Conservation (phyloP, 2,329 filamentous ascomycete genomes). For the Penicillium thymicola region DNA sequence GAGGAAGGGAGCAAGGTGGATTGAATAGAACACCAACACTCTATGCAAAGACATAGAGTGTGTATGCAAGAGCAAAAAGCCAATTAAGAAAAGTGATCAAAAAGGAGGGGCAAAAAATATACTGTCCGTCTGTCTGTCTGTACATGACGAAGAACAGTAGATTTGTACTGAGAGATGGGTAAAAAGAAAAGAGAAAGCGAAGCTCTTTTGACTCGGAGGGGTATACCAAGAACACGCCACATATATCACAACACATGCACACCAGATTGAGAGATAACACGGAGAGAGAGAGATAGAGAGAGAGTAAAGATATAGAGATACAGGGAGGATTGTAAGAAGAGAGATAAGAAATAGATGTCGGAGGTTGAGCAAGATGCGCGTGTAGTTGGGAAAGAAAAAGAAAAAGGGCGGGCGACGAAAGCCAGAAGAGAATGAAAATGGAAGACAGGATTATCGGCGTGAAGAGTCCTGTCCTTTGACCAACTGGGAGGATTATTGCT, state of each 20-base stretch:
- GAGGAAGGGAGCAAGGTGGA: neutral
- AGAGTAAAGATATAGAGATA: constrained; percentile 7
- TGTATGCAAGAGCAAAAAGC: constrained; percentile 5
- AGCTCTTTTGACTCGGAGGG: constrained; percentile 24
- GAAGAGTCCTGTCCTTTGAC: constrained; percentile 8
- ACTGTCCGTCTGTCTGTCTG: constrained; percentile 1
- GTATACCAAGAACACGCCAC: constrained; percentile 30
- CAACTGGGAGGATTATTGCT: constrained; percentile 16
- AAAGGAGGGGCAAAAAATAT: neutral
- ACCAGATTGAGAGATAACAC: constrained; percentile 8
- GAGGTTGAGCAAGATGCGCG: constrained; percentile 8
- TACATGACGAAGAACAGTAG: constrained; percentile 11
- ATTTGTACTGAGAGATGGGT: constrained; percentile 1
- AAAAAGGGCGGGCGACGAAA: neutral
- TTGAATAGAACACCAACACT: constrained; percentile 4
- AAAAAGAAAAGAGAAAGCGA: constrained; percentile 7
- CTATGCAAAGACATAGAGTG: neutral
- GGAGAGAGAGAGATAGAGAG: neutral
- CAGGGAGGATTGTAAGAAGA: constrained; percentile 8
- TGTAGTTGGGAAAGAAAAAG: neutral
- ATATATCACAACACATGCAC: constrained; percentile 21
- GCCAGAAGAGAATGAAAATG: constrained; percentile 1
- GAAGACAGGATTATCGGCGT: neutral
- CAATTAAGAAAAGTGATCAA: neutral
- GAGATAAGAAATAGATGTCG: constrained; percentile 10